These are phyloP conservation scores for Hansenula sp. DNA, from an alignment of 1,139 yeast genomes.

Conservation along the genomic window DNA sequence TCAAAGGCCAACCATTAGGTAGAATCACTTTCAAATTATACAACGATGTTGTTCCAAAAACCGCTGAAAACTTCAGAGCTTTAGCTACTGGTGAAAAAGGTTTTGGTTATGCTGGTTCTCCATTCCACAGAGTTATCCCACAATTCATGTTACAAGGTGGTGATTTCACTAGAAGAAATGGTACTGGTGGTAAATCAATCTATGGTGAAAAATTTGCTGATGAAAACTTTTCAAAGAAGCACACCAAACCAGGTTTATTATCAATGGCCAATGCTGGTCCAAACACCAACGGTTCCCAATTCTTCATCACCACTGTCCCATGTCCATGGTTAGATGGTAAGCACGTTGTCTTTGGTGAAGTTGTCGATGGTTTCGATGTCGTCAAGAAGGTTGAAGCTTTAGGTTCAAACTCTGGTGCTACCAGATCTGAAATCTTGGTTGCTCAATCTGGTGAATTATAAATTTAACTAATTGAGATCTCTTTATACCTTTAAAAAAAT, in stretches of 20 bases:
- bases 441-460: slow-evolving; percentile 83
- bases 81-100: slow-evolving; percentile 97
- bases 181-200: slow-evolving; percentile 99
- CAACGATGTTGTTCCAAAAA: slow-evolving; percentile 95
- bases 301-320: slow-evolving; percentile 95
- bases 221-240: slow-evolving; percentile 86
- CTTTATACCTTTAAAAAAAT: too few species aligned
- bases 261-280: slow-evolving; percentile 99
- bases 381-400: slow-evolving; percentile 87
- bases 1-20: slow-evolving; percentile 49
- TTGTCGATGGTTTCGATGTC: slow-evolving; percentile 80
- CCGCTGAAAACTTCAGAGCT: slow-evolving; percentile 97
- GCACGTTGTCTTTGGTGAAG: slow-evolving; percentile 99
- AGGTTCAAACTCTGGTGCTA: slow-evolving; percentile 84
- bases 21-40: slow-evolving; percentile 80
- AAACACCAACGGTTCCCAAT: slow-evolving; percentile 99
- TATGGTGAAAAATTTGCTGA: slow-evolving; percentile 95
- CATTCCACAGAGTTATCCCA: slow-evolving; percentile 98
- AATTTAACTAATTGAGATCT: slow-evolving; percentile 8
- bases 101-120: slow-evolving; percentile 84
- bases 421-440: slow-evolving; percentile 74
- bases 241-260: slow-evolving; percentile 89
- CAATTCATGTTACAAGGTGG: slow-evolving; percentile 99
- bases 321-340: slow-evolving; percentile 97
- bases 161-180: slow-evolving; percentile 92